Evolutionary conservation across 805 yeast species (phyloP), one percentile per base, ranked within the genome.

Genomic region (Starmerella bombi): DNA sequence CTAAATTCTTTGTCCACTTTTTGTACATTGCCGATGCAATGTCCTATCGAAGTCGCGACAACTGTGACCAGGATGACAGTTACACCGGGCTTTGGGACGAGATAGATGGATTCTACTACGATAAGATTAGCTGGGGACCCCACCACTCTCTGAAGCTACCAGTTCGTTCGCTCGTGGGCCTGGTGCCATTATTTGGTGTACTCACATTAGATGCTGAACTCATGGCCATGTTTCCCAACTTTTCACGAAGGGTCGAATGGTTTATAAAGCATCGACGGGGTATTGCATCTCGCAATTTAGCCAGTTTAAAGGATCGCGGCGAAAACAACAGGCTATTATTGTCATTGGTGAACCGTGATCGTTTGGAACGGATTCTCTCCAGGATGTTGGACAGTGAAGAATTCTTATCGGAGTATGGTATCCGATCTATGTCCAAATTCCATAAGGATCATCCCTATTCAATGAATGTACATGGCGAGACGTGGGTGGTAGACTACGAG

Each of bases 1-100:
- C 93, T 40, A 86, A 85, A 63, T 85, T 85, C 60, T 84, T 85
- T 61, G 95, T 86, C 64, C 96, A 85, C 59, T 85, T 84, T 61
- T 62, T 86, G 44, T 68, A 84, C 55, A 85, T 85, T 65, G 84
- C 94, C 20, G 96, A 85, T 60, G 94, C 95, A 9, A 80, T 85
- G 93, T 75, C 93, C 12, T 81, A 72, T 59, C 64, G 69, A 34
- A 65, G 64, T 29, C 69, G 69, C 2, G 67, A 62, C 30, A 64
- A 64, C 29, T 65, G 73, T 14, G 72, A 69, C 31, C 74, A 71
- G 49, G 44, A 33, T 17, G 44, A 33, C 21, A n/a, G n/a, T n/a
- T 34, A 38, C 31, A 35, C 32, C 10, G 77, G 86, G 1, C 66
- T 85, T 49, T 85, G 96, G 96, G 84, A 83, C 59, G 94, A 84